Percentiles rank a stretch among this genome's conserved stretches.
These are phyloP conservation scores for Parmales sp. DNA, from an alignment of 108 stramenopile genomes.

Conservation along the genomic window DNA sequence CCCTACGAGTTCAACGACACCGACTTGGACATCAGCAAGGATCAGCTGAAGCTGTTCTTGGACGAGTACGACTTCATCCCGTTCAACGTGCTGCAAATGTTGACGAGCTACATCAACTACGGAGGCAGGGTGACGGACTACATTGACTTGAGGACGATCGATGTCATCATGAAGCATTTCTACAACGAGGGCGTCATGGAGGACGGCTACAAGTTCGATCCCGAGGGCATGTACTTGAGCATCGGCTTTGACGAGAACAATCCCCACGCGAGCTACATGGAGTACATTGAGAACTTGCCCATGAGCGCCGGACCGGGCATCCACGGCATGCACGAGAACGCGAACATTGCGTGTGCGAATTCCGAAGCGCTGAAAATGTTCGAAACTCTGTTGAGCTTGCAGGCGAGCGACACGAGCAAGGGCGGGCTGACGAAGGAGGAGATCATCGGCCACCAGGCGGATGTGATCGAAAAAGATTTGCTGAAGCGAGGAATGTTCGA, in stretches of 20 bases:
- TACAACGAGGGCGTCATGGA: constrained; percentile 36
- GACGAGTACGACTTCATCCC: constrained; percentile 47
- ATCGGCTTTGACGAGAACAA: constrained; percentile 30
- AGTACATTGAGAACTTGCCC: constrained; percentile 50
- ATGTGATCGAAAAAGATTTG: constrained; percentile 32
- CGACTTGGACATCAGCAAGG: constrained; percentile 49
- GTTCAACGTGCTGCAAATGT: constrained; percentile 34
- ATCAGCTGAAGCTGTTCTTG: constrained; percentile 51
- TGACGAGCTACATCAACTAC: constrained; percentile 55
- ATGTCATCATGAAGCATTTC: constrained; percentile 47
- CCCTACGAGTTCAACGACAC: constrained; percentile 65
- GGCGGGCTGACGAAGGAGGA: constrained; percentile 39
- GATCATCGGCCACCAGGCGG: constrained; percentile 27
- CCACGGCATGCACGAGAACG: constrained; percentile 63
- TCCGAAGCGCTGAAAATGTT: constrained; percentile 42
- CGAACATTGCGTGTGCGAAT: constrained; percentile 50
- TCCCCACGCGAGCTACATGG: constrained; percentile 36
- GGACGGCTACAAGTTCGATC: constrained; percentile 28
- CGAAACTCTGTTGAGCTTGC: constrained; percentile 40
- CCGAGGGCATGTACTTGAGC: constrained; percentile 30
- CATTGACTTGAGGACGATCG: constrained; percentile 56
- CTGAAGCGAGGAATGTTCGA: constrained; percentile 20
- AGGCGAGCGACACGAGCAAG: constrained; percentile 34
- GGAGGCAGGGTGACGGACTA: constrained; percentile 60
- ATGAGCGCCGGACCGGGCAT: constrained; percentile 54